Evolutionary conservation across 1,284 basidiomycete species (phyloP).

Genomic region (Trametes sp.): DNA sequence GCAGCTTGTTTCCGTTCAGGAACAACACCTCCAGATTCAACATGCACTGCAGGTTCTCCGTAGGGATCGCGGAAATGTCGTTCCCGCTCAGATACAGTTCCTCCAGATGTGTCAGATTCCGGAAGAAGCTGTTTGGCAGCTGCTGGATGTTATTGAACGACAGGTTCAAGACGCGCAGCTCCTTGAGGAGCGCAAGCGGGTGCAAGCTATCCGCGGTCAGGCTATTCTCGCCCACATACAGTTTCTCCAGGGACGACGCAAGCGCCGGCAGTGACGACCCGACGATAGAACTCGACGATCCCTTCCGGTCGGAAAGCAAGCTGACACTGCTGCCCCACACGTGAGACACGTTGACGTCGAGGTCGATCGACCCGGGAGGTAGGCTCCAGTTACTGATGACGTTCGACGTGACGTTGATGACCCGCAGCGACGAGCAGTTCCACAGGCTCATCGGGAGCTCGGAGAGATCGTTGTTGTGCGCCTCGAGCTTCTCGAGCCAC

Average conservation of each 20-base stretch:
- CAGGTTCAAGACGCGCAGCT: conserved; percentile 87
- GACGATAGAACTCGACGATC: conserved; percentile 48
- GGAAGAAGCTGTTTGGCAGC: conserved; percentile 82
- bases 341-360: conserved; percentile 19
- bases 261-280: conserved; percentile 66
- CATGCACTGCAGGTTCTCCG: conserved; percentile 83
- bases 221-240: conserved; percentile 92
- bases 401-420: conserved; percentile 93
- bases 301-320: conserved; percentile 49
- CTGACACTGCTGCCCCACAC: conserved; percentile 24
- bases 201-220: conserved; percentile 86
- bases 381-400: conserved; percentile 80
- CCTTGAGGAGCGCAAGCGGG: conserved; percentile 76
- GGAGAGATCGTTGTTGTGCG: conserved; percentile 92
- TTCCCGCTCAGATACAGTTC: conserved; percentile 96
- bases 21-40: conserved; percentile 79
- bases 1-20: conserved; percentile 94
- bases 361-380: conserved; percentile 44
- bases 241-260: conserved; percentile 73
- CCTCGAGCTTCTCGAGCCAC: conserved; percentile 82
- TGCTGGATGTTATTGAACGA: conserved; percentile 97
- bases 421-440: conserved; percentile 80
- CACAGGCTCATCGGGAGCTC: conserved; percentile 84
- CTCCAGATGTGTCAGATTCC: conserved; percentile 73
- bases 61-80: conserved; percentile 88